Base-by-base conservation (phyloP, 2,329 filamentous ascomycete genomes). In the Exserohilum rostratum region DNA sequence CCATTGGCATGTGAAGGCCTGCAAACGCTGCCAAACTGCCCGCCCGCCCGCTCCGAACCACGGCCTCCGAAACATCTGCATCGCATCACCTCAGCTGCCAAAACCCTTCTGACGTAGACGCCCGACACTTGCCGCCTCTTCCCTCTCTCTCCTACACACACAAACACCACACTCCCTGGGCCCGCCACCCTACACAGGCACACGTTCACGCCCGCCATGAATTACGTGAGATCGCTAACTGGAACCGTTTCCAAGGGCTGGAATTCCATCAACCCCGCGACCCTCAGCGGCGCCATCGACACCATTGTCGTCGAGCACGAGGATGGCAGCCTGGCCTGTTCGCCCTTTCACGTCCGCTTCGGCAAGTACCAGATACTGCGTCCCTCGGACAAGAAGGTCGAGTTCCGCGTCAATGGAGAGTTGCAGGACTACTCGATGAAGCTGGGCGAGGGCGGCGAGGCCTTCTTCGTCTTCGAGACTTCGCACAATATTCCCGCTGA, bases 221-320 rank as follows among this genome's bases (percentile, higher is more conserved):
- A 98, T 83, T 98, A 98, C 90, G 93, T 98, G 66, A 87, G 95
- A 66, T 96, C 93, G 72, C 86, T 98, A 68, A 95, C 91, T 77
- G 93, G 93, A 75, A 96, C 92, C 47, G 93, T 99, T 69, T 96
- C 93, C 67, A 97, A 95, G 80, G 93, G 95, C 76, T 99, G 95
- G 95, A 99, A 99, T 78, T 97, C 93, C 22, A 96, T 99, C 83
- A 99, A 99, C 77, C 95, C 95, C 46, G 92, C 95, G 39, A 99
- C 95, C 11, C 85, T 99, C 53, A 96, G 91, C 79, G 95, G 95
- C 71, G 95, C 95, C 71, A 98, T 99, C 79, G 95, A 99, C 83
- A 93, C 98, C 66, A 96, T 99, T 65, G 93, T 99, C 50, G 92
- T 99, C 55, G 92, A 99, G 77, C 92, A 96, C 66, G 91, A 93